Evolutionary conservation across 441 rosid species (phyloP).

Genomic region (Dalechampia spathulata): DNA sequence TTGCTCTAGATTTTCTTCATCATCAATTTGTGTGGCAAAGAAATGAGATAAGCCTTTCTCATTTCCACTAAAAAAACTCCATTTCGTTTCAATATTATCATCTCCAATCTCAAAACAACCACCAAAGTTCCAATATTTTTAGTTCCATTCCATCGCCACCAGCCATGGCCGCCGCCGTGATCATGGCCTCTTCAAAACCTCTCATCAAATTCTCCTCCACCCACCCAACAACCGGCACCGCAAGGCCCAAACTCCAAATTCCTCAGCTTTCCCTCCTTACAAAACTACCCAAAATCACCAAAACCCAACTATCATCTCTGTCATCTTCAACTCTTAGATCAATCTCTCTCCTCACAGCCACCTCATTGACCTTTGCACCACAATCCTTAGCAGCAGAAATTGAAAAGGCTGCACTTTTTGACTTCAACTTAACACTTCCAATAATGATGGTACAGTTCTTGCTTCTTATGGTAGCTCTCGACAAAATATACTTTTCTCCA

Average conservation of each 20-base stretch:
- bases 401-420: conserved; percentile 84
- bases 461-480: conserved; percentile 74
- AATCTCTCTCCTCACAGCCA: conserved; percentile 47
- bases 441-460: conserved; percentile 74
- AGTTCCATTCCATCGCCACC: not conserved
- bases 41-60: conserved; percentile 38
- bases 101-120: conserved; percentile 1
- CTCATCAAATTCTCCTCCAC: conserved; percentile 27
- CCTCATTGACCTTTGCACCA: conserved; percentile 40
- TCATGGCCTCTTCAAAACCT: conserved; percentile 75
- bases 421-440: conserved; percentile 85
- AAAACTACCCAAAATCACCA: conserved; percentile 28
- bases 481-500: conserved; percentile 71
- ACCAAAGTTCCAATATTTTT: not conserved
- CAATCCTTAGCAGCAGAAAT: conserved; percentile 71
- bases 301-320: conserved; percentile 23
- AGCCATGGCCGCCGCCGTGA: conserved; percentile 73
- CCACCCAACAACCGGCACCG: conserved; percentile 25
- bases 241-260: conserved; percentile 24
- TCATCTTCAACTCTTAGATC: conserved; percentile 44
- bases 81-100: not conserved
- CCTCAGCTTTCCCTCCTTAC: conserved; percentile 32
- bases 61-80: conserved; percentile 15
- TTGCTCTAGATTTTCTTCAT: not conserved
- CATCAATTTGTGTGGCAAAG: conserved; percentile 64